These are phyloP conservation scores for Penicillium crystallinum DNA, from an alignment of 495 filamentous ascomycete species.

Conservation along the genomic window DNA sequence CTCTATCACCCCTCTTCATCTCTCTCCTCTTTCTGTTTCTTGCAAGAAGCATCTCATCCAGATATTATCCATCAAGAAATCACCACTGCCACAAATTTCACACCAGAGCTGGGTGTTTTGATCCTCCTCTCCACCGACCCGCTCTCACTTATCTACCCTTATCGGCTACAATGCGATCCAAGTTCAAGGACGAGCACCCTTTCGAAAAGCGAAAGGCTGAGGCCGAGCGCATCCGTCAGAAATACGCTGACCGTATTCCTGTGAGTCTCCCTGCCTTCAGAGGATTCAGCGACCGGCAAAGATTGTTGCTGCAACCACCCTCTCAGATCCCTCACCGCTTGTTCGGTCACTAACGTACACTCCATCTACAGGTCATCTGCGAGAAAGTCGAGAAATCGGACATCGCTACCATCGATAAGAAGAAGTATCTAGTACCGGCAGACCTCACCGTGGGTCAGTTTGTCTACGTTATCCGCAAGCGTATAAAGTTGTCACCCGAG, in stretches of 20 bases:
- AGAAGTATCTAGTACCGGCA: slow-evolving; percentile 98
- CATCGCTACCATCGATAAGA: slow-evolving; percentile 99
- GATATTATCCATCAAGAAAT: background rate
- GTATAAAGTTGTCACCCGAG: slow-evolving; percentile 98
- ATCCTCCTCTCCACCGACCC: slow-evolving; percentile 17
- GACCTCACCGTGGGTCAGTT: slow-evolving; percentile 99
- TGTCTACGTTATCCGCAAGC: slow-evolving; percentile 99
- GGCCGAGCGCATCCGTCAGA: slow-evolving; percentile 97
- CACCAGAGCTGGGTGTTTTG: slow-evolving; percentile 3
- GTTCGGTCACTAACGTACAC: slow-evolving; percentile 30
- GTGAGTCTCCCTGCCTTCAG: slow-evolving; percentile 52
- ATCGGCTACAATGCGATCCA: slow-evolving; percentile 75
- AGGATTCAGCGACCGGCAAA: background rate
- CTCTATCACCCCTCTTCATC: slow-evolving; percentile 11
- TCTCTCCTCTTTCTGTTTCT: slow-evolving; percentile 10
- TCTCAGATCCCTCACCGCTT: slow-evolving; percentile 33
- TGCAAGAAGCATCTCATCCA: slow-evolving; percentile 5
- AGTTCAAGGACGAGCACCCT: slow-evolving; percentile 99
- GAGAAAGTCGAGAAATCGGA: slow-evolving; percentile 99
- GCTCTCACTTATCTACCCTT: slow-evolving; percentile 27
- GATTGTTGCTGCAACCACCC: background rate
- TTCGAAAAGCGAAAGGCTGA: slow-evolving; percentile 99
- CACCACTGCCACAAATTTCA: slow-evolving; percentile 4
- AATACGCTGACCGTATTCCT: slow-evolving; percentile 97
- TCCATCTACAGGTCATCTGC: slow-evolving; percentile 77